A percentile compares a stretch with the other conserved stretches of the same genome.
phyloP scores from a whole-genome alignment of 441 rosid species.

The Mallotus japonicus region DNA sequence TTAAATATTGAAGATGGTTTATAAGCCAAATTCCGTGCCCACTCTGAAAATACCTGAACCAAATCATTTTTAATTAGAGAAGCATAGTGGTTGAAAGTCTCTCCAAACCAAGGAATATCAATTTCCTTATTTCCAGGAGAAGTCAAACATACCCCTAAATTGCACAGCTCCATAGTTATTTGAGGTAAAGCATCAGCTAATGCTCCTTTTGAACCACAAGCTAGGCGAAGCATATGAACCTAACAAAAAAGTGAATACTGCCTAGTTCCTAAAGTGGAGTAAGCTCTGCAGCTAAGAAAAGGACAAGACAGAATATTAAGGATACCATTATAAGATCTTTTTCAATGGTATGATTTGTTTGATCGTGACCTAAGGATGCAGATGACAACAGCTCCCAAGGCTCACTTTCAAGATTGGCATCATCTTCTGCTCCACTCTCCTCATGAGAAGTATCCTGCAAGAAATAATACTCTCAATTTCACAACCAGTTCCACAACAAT shows the following conservation, averaged over 20 bases:
- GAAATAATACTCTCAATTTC: background rate
- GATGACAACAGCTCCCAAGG: conserved; percentile 49
- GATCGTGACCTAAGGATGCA: conserved; percentile 41
- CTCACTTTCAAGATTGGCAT: conserved; percentile 40
- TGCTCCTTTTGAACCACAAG: conserved; percentile 77
- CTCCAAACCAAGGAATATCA: conserved; percentile 8
- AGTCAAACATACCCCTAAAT: conserved; percentile 71
- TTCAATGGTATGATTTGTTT: conserved; percentile 48
- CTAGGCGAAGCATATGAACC: conserved; percentile 92
- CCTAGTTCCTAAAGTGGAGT: conserved; percentile 13
- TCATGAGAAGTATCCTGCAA: conserved; percentile 36
- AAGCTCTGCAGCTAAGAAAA: conserved; percentile 14
- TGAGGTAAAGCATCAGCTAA: conserved; percentile 67
- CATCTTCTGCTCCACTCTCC: conserved; percentile 42
- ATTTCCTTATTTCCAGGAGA: conserved; percentile 4
- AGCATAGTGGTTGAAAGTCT: conserved; percentile 25
- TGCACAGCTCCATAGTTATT: conserved; percentile 66
- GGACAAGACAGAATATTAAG: conserved; percentile 18
- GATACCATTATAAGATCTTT: conserved; percentile 79
- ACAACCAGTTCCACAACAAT: background rate
- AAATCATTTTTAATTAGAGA: conserved; percentile 28
- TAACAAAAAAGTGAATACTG: conserved; percentile 23
- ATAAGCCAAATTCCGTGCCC: conserved; percentile 63
- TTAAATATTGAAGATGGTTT: conserved; percentile 66
- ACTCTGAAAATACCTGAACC: conserved; percentile 72